phyloP scores from a whole-genome alignment of 768 basidiomycete genomes.

The Trametopsis cervina region DNA sequence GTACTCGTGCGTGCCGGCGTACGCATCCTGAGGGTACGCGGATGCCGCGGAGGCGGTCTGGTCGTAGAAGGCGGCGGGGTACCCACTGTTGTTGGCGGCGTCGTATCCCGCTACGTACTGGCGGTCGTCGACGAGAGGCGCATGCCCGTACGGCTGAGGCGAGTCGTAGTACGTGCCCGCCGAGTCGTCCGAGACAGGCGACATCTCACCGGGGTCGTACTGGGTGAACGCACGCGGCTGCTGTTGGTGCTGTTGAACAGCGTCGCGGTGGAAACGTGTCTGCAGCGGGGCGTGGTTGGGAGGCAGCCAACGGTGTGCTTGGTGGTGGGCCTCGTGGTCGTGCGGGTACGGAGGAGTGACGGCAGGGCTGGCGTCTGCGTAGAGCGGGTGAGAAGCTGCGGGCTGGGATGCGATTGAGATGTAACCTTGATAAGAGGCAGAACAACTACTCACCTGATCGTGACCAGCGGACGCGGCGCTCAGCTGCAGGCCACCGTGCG shows the following conservation, averaged over 20 bases:
- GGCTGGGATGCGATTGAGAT: slow-evolving; percentile 7
- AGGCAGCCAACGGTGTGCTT: not conserved
- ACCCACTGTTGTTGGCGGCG: not conserved
- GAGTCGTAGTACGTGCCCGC: slow-evolving; percentile 9
- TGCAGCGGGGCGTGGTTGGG: too few species aligned
- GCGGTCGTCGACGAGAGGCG: slow-evolving; percentile 5
- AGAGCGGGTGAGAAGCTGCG: slow-evolving; percentile 6
- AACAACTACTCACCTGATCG: slow-evolving; percentile 9
- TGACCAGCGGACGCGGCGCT: slow-evolving; percentile 2
- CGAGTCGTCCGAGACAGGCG: slow-evolving; percentile 7
- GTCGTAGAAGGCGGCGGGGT: slow-evolving; percentile 1
- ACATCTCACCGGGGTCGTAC: slow-evolving; percentile 10
- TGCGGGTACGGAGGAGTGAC: slow-evolving; percentile 4
- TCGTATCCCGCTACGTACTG: not conserved
- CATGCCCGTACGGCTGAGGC: slow-evolving; percentile 1
- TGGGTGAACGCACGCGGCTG: not conserved
- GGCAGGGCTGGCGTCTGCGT: slow-evolving; percentile 9
- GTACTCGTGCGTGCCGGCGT: not conserved
- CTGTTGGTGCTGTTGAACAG: not conserved
- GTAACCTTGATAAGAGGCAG: slow-evolving; percentile 11
- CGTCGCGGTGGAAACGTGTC: not conserved
- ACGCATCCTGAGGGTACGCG: not conserved
- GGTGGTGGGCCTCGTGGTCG: not conserved
- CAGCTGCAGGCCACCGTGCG: not conserved
- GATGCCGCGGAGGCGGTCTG: not conserved